Evolutionary conservation across 1,284 basidiomycete species (phyloP), one percentile per base, ranked within the genome.

Genomic region (Heterobasidion parviporum): DNA sequence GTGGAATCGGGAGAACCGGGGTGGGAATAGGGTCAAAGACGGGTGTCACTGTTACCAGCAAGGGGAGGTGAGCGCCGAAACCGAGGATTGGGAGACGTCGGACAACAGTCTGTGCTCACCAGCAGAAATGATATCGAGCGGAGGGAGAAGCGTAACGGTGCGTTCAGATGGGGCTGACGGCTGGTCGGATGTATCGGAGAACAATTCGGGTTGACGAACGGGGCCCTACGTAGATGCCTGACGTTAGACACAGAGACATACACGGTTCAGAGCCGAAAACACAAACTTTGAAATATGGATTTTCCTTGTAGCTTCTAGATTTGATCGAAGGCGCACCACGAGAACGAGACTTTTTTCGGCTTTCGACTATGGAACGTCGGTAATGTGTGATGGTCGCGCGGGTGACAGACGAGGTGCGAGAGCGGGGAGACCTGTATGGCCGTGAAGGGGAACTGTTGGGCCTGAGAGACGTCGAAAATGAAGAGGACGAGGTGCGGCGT

Each of bases 311-410:
- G 18, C 46, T 56, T 26, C 36, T 54, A 1, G 65, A 68, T 26
- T 62, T 62, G 12, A 66, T 53, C 54, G 43, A 20, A 18, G 53
- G 53, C 35, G 16, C 32, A 33, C 15, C 38, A 44, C 8, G 9
- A 33, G 53, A 18, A 14, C 64, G 57, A 16, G 10, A 16, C 53
- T 59, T 70, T 44, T 62, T 63, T 26, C 63, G 57, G 32, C 53
- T 63, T 43, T 68, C 68, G 3, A 62, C 56, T 46, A 65, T 49
- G 8, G 68, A 68, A 8, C 60, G 64, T 9, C 65, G 67, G 59
- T 66, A 69, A 35, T 62, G 60, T 35, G 68, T 60, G 33, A 70
- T 66, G 20, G 70, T 70, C 14, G 68, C 60, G 6, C 63, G 68
- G 36, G 67, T 66, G 15, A 61, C 52, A 12, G 67, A 66, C 10